Conservation (phyloP, 805 yeast species). For the Monosporozyma unispora region DNA sequence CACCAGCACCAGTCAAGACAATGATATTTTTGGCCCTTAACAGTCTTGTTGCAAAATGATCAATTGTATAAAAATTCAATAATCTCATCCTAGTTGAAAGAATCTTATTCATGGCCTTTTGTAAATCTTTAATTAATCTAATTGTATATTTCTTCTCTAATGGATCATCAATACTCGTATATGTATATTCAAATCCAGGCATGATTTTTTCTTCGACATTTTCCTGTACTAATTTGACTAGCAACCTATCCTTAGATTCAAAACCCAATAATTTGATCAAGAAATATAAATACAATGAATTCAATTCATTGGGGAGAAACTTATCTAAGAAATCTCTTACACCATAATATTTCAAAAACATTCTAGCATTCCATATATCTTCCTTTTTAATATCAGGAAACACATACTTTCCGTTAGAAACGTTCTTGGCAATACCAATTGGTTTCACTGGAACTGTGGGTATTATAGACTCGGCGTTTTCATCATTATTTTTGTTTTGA, state of each 20-base stretch:
- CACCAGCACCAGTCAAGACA: slow-evolving; percentile 88
- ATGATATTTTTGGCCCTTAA: slow-evolving; percentile 50
- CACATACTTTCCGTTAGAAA: slow-evolving; percentile 25
- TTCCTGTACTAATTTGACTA: slow-evolving; percentile 1
- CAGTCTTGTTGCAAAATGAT: slow-evolving; percentile 48
- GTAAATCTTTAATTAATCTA: slow-evolving; percentile 42
- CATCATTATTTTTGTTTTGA: background rate
- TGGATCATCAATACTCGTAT: slow-evolving; percentile 25
- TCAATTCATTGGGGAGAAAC: slow-evolving; percentile 53
- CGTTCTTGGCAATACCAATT: slow-evolving; percentile 19
- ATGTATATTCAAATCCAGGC: slow-evolving; percentile 6
- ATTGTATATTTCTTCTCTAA: slow-evolving; percentile 38
- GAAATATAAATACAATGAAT: slow-evolving; percentile 45
- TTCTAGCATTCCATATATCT: slow-evolving; percentile 39
- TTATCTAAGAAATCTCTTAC: slow-evolving; percentile 47
- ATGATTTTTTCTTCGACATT: slow-evolving; percentile 3
- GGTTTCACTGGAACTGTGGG: slow-evolving; percentile 14
- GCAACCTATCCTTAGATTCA: slow-evolving; percentile 25
- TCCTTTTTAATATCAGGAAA: slow-evolving; percentile 35
- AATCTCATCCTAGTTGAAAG: slow-evolving; percentile 46
- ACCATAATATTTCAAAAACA: slow-evolving; percentile 52
- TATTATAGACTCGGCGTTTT: slow-evolving; percentile 3
- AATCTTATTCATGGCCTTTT: slow-evolving; percentile 58
- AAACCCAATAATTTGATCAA: slow-evolving; percentile 61
- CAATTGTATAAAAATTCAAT: slow-evolving; percentile 45